Evolutionary conservation across 805 yeast species (phyloP), one percentile per base, ranked within the genome.

Genomic region (Barnettozyma wickerhamii): DNA sequence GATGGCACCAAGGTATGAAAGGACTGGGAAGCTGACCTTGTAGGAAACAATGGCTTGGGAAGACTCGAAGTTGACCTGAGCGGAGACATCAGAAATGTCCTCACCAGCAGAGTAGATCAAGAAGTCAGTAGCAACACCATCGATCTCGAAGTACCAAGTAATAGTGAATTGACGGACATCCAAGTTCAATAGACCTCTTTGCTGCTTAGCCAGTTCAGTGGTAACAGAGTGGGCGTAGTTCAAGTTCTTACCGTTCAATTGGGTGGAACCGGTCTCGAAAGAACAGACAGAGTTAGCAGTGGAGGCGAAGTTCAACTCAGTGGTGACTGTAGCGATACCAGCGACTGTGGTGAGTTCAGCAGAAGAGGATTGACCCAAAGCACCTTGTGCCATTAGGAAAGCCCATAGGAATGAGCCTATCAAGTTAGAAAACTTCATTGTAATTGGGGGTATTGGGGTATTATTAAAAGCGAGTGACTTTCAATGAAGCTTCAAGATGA

Each of bases 71-170:
- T 51, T 51, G 9, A 45, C 53, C 6, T 26, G 4, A 13, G 50
- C 55, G 19, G 19, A 17, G n/a, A 33, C 24, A 14, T 26, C 36
- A 13, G 27, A 19, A 9, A 32, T 19, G 7, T 34, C 14, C 10
- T 20, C n/a, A 23, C 34, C 35, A 14, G 35, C 42, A 13, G 34
- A 23, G 20, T 26, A 32, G 12, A 33, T 23, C 10, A 27, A 18
- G 37, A 50, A 50, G 7, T 30, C 44, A 19, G 40, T 18, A 12
- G 51, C 52, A 37, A 37, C 30, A n/a, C 39, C 44, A 3, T 33
- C 35, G 28, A 49, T 47, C 21, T 40, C 19, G 33, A 50, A 48
- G 39, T 35, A 43, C 53, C 53, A 50, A 10, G 50, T 48, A 27
- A 50, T 14, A 20, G 50, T 41, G 37, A 35, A 47, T 12, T 26